Conservation (phyloP, 495 filamentous ascomycete species). For the Tirmania nivea region DNA sequence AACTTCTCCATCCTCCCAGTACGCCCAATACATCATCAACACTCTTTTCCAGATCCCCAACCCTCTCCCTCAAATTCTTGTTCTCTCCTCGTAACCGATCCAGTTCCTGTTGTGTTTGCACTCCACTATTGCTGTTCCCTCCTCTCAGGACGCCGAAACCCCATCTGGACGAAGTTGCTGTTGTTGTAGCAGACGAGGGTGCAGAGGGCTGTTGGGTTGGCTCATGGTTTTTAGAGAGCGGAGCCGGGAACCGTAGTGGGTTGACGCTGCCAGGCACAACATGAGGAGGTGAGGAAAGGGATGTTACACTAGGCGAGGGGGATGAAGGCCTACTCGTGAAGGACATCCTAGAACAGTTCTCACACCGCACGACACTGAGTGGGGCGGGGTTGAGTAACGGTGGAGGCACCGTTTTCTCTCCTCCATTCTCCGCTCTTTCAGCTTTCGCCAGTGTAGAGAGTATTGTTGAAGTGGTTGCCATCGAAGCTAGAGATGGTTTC, state of each 20-base stretch:
- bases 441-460: too few species aligned
- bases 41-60: constrained; percentile 42
- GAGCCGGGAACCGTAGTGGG: not conserved
- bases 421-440: too few species aligned
- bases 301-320: not conserved
- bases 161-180: constrained; percentile 7
- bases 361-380: not conserved
- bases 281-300: not conserved
- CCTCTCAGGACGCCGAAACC: constrained; percentile 10
- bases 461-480: too few species aligned
- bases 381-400: not conserved
- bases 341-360: not conserved
- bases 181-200: not conserved
- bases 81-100: constrained; percentile 54
- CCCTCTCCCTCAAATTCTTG: constrained; percentile 40
- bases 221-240: not conserved
- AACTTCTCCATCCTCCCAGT: constrained; percentile 22
- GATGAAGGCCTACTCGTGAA: not conserved
- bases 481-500: too few species aligned
- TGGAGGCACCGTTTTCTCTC: not conserved
- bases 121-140: constrained; percentile 28
- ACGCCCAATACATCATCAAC: constrained; percentile 52
- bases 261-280: not conserved
- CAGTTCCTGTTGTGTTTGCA: constrained; percentile 50
- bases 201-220: not conserved